Conservation (phyloP, 2,329 filamentous ascomycete genomes). For the Apiospora arundinis region DNA sequence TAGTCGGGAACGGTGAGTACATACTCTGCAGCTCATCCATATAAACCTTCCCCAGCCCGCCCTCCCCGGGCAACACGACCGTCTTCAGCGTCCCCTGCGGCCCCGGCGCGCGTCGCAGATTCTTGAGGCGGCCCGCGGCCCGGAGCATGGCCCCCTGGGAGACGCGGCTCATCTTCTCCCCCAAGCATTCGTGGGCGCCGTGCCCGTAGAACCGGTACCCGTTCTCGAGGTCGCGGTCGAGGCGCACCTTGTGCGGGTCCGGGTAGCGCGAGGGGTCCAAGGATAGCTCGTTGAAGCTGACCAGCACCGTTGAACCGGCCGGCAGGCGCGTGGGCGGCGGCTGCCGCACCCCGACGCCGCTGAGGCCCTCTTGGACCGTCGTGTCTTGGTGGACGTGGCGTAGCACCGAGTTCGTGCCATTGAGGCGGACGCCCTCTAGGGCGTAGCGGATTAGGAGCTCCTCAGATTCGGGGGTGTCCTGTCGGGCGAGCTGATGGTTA, state of each 20-base stretch:
- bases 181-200: conserved; percentile 59
- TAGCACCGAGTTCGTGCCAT: conserved; percentile 16
- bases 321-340: not conserved
- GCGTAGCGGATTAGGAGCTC: conserved; percentile 23
- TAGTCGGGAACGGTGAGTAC: conserved; percentile 19
- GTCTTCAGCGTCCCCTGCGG: conserved; percentile 33
- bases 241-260: conserved; percentile 54
- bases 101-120: conserved; percentile 33
- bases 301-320: conserved; percentile 44
- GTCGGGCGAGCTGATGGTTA: conserved; percentile 2
- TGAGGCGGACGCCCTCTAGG: conserved; percentile 21
- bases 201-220: conserved; percentile 58
- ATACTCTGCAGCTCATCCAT: conserved; percentile 20
- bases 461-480: conserved; percentile 18
- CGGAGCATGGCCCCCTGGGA: conserved; percentile 34
- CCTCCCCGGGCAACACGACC: not conserved
- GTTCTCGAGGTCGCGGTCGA: conserved; percentile 54
- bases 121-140: conserved; percentile 32
- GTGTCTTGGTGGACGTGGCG: conserved; percentile 29
- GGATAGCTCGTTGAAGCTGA: conserved; percentile 56
- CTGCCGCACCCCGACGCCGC: conserved; percentile 25
- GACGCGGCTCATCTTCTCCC: conserved; percentile 48
- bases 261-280: conserved; percentile 56
- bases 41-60: not conserved
- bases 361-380: conserved; percentile 49